A percentile compares a stretch with the other conserved stretches of the same genome.
Conservation (phyloP, 140 eudicot genomes). For the Ambrosia hybrid region DNA sequence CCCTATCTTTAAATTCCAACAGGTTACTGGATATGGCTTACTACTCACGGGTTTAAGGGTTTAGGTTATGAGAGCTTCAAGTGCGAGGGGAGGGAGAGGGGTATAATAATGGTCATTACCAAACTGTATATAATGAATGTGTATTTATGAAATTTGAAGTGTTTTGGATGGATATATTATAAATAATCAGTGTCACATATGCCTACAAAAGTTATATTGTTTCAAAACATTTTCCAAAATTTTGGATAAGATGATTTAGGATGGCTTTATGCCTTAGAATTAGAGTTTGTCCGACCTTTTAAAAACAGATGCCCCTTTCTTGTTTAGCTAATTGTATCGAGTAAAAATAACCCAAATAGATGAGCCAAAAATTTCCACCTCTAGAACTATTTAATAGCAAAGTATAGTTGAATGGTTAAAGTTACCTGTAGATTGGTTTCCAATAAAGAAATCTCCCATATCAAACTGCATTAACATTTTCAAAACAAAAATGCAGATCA, state of each 20-base stretch:
- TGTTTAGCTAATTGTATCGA: not conserved
- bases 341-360: not conserved
- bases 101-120: not conserved
- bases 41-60: not conserved
- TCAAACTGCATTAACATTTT: too few relatives aligned
- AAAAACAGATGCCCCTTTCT: not conserved
- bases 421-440: slow-evolving; percentile 61
- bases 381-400: not conserved
- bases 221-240: not conserved
- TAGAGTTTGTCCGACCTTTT: not conserved
- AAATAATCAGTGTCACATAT: not conserved
- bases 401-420: slow-evolving; percentile 14
- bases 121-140: too few relatives aligned
- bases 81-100: not conserved
- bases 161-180: not conserved
- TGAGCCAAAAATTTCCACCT: not conserved
- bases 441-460: slow-evolving; percentile 61
- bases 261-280: too few relatives aligned
- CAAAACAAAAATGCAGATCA: too few relatives aligned
- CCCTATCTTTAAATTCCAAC: too few relatives aligned
- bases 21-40: too few relatives aligned
- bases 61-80: not conserved
- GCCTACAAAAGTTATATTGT: not conserved
- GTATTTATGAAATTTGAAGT: too few relatives aligned
- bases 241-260: not conserved